Base-by-base conservation (phyloP, 1,284 basidiomycete genomes). In the Cutaneotrichosporon spelunceum region DNA sequence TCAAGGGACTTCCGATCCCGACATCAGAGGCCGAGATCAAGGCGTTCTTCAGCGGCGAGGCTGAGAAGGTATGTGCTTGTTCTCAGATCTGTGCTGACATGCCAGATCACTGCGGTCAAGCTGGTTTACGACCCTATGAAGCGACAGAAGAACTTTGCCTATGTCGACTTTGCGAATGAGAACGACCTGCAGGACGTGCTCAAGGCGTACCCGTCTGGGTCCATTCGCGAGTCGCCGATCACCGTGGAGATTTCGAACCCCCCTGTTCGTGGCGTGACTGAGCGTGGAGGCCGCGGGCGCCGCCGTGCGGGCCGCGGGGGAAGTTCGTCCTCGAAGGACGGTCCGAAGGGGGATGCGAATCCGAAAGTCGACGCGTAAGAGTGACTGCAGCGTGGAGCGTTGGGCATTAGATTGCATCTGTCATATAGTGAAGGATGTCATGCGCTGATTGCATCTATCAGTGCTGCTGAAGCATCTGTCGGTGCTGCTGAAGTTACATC, bases 81-180 rank as follows among this genome's bases (percentile, higher is more conserved):
- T 9, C n/a, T 1, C 9, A 10, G 3, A 8, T 10, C 29, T 4
- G 14, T 13, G 29, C 27, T 61, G 27, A 59, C 27, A n/a, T 6
- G 63, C 6, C 65, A 92, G 88, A 88, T 93, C 70, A 87, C 84
- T 34, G 83, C 84, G 59, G 83, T 93, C 65, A 84, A 85, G 69
- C 84, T 89, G 84, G 60, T 80, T 66, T 60, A 78, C 81, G 68
- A 86, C 82, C 68, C 81, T 11, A 21, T 70, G 42, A 69, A 66
- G 11, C 69, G 70, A 34, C 72, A 73, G 56, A 73, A 70, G 73
- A 73, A 76, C 62, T 77, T 80, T 56, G 89, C 86, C 1, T 94
- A 92, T 70, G 85, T 93, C 62, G 92, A 94, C 74, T 94, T 93
- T 76, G 87, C 84, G 8, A 88, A 88, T 69, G 90, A 93, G 71